Evolutionary conservation across 495 filamentous ascomycete genomes (phyloP), one percentile per base, ranked within the genome.

Genomic region (Daldinia childiae): DNA sequence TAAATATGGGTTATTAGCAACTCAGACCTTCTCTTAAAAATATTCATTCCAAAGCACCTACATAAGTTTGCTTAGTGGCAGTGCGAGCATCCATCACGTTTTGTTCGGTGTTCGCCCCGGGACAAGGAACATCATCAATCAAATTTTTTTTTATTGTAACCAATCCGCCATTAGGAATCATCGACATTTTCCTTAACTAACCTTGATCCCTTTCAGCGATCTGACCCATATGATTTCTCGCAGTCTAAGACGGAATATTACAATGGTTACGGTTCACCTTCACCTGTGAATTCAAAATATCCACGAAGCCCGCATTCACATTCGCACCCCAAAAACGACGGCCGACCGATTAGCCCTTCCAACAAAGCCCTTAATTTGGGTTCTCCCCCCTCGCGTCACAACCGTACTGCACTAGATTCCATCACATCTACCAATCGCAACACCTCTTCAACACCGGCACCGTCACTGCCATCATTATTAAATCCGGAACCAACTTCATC

Each of bases 231-330:
- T 80, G 76, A 76, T 70, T 84, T 85, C 71, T 75, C 82, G 30
- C 80, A 79, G 61, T 63, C 79, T 24, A 78, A 78, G 64, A 56
- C 68, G 38, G 76, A 76, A 64, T 85, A 86, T 67, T 88, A 85
- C 79, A 89, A 88, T 82, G 88, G 86, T 48, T 78, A 78, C 21
- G 82, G 81, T 63, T 89, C 89, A 74, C 82, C 87, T 76, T 81
- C 89, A 75, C 76, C 89, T 77, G 80, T 87, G 76, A 67, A 86
- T 80, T 62, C 87, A 75, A 74, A 82, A 76, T 79, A 89, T 77
- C 82, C 89, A 41, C 84, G 85, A 48, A 87, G 86, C 64, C 84
- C 88, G 63, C 76, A 85, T 69, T 74, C 85, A 45, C 86, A 86
- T 60, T 78, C 81, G 69, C 81, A 89, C 79, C 80, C 87, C 77